phyloP scores from a whole-genome alignment of 2,329 filamentous ascomycete genomes.

The Ceratocystis diversiconidia region DNA sequence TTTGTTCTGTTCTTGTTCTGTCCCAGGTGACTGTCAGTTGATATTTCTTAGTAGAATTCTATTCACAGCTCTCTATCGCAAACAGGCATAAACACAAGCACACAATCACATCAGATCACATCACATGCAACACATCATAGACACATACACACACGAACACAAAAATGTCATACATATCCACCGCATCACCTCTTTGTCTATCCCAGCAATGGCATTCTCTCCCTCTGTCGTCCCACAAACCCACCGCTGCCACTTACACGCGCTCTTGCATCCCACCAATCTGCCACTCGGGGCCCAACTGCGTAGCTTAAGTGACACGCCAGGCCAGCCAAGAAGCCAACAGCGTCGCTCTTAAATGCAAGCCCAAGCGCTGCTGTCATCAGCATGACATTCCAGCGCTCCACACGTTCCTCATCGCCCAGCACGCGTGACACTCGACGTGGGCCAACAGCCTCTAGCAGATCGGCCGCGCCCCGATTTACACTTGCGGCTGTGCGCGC shows the following conservation, averaged over 20 bases:
- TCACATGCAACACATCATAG: not conserved
- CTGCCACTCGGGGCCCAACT: constrained; percentile 31
- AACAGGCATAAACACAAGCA: not conserved
- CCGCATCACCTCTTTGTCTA: not conserved
- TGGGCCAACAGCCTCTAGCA: constrained; percentile 25
- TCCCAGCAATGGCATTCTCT: constrained; percentile 25
- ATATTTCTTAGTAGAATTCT: constrained; percentile 8
- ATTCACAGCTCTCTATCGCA: not conserved
- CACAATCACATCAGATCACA: not conserved
- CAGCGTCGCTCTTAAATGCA: constrained; percentile 77
- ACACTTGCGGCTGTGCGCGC: constrained; percentile 72
- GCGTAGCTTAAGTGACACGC: constrained; percentile 59
- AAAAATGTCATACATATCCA: not conserved
- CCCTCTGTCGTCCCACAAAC: constrained; percentile 20
- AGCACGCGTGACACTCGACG: constrained; percentile 30
- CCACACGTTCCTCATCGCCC: constrained; percentile 52
- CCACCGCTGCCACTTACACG: constrained; percentile 12
- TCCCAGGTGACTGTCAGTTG: not conserved
- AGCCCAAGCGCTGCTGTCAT: constrained; percentile 70
- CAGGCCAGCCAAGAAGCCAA: constrained; percentile 74
- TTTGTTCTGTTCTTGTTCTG: not conserved
- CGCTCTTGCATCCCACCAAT: constrained; percentile 25
- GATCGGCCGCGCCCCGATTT: constrained; percentile 52
- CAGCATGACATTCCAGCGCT: constrained; percentile 81
- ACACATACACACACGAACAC: not conserved